Evolutionary conservation across 2,329 filamentous ascomycete genomes (phyloP), one percentile per base, ranked within the genome.

Genomic region (Xylariaceae sp.): DNA sequence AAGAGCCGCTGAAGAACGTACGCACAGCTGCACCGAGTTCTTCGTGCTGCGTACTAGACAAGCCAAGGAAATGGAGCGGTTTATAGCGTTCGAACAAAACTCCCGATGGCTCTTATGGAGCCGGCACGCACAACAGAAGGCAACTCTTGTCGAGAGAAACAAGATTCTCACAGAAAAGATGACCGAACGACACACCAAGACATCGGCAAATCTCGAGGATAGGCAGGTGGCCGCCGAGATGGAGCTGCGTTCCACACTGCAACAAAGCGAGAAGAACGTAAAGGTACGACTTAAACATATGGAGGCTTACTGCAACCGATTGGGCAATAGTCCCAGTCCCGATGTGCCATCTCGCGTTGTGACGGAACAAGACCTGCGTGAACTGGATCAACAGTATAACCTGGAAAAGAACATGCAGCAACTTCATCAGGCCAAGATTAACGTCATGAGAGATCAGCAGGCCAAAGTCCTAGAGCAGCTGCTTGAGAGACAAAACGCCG

Each of bases 401-500:
- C 67, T 85, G 10, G 78, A 82, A 44, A 83, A 85, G 67, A 80
- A 80, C 62, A 80, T 87, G 76, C 79, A 81, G 61, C 78, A 82
- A 44, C 74, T 84, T 2, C 83, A 87, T 62, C 77, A 83, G 66
- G 77, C 81, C 45, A 82, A 82, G 68, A 85, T 87, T 69, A 86
- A 86, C 65, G 83, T 87, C 30, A 79, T 87, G 75, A 77, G 84
- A n/a, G 84, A 87, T 61, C 80, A 81, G 48, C 85, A 87, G 68
- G 78, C 82, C 1, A 85, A 84, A 68, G 76, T 80, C 35, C 80
- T 86, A 75, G 83, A 86, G 66, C 80, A 85, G 61, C 74, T 87
- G 3, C 70, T 82, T 1, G 76, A 79, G 45, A 76, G 80, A 23
- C 84, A 87, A 64, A 78, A 81, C 60, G 69, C 69, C 1, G 84